A percentile compares a stretch with the other conserved stretches of the same genome.
Conservation (phyloP, 129 eudicot genomes). For the Saussurea involucrata region DNA sequence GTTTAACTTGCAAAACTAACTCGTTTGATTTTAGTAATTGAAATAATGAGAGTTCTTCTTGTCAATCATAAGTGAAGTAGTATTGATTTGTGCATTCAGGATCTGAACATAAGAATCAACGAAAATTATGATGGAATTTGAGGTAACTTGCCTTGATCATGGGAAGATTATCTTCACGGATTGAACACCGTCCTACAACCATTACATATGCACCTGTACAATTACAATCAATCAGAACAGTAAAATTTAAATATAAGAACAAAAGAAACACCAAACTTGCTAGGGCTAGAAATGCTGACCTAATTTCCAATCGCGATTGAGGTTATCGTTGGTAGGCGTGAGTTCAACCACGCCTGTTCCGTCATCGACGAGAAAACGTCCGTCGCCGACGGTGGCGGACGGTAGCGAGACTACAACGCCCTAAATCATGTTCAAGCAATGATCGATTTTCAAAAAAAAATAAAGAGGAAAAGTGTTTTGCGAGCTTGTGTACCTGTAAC, state of each 20-base stretch:
- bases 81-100: background rate
- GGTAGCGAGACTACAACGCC: conserved; percentile 70
- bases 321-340: conserved; percentile 27
- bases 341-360: conserved; percentile 85
- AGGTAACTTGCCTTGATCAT: conserved; percentile 41
- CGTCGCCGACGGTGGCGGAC: conserved; percentile 29
- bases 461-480: background rate
- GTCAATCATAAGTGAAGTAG: background rate
- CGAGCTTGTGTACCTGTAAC: conserved; percentile 45
- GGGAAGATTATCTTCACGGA: conserved; percentile 44
- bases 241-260: background rate
- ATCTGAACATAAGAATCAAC: background rate
- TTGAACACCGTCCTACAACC: conserved; percentile 75
- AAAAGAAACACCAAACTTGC: background rate
- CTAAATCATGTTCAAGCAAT: conserved; percentile 24
- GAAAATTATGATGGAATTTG: background rate
- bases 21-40: background rate
- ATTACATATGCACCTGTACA: conserved; percentile 74
- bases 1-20: background rate
- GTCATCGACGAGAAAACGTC: conserved; percentile 65
- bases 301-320: conserved; percentile 38
- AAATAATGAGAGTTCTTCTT: background rate
- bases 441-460: background rate
- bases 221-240: background rate
- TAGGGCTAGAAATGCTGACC: conserved; percentile 39